Evolutionary conservation across 1,284 basidiomycete species (phyloP).

Genomic region (Boletus semigastroideus): DNA sequence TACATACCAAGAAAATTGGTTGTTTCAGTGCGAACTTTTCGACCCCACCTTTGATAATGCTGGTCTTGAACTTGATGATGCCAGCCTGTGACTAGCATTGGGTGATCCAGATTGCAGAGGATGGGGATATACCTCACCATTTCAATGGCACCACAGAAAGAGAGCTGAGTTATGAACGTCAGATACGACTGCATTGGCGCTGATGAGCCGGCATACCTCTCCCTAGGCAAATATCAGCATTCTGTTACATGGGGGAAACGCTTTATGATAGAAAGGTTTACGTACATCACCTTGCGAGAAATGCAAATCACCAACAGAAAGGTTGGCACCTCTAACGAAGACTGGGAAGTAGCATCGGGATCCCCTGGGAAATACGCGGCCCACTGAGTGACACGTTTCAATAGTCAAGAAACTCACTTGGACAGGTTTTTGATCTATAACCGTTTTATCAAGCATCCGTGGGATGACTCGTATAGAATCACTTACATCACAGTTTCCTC

Average conservation of each 20-base stretch:
- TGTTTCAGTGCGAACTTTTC: conserved; percentile 74
- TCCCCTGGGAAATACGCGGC: conserved; percentile 39
- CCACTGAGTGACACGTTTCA: not conserved
- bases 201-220: conserved; percentile 38
- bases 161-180: conserved; percentile 35
- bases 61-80: conserved; percentile 70
- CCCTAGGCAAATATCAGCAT: conserved; percentile 40
- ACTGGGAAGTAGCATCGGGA: conserved; percentile 79
- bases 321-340: conserved; percentile 72
- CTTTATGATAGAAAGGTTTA: conserved; percentile 1
- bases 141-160: conserved; percentile 80
- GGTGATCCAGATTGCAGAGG: not conserved
- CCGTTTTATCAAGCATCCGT: conserved; percentile 1
- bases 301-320: conserved; percentile 79
- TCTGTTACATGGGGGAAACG: too few species aligned
- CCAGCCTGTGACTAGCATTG: conserved; percentile 51
- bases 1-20: conserved; percentile 67
- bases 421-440: conserved; percentile 72
- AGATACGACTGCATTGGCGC: not conserved
- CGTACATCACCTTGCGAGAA: conserved; percentile 80
- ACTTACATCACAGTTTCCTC: conserved; percentile 78
- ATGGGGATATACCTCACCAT: conserved; percentile 44
- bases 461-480: not conserved
- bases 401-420: conserved; percentile 37
- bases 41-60: conserved; percentile 74